phyloP scores from a whole-genome alignment of 331 rosid genomes.

The Acacia concinna region DNA sequence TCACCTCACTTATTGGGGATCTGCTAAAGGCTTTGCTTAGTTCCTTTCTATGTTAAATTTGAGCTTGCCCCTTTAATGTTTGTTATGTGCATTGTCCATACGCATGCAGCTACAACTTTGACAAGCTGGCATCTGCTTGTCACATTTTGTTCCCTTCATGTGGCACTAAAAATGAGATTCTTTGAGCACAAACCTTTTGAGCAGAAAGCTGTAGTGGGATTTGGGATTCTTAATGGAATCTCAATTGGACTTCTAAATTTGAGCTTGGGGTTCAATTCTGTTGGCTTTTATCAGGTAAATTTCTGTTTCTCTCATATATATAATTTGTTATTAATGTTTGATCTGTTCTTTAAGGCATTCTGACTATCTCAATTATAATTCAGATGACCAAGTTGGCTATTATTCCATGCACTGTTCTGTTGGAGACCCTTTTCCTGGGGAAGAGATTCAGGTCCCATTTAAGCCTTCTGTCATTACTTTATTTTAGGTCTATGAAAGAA shows the following conservation, averaged over 20 bases:
- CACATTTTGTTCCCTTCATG: conserved; percentile 96
- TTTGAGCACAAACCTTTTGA: conserved; percentile 98
- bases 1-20: not conserved
- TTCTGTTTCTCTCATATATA: conserved; percentile 11
- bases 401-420: conserved; percentile 89
- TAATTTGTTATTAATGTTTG: conserved; percentile 1
- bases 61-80: conserved; percentile 1
- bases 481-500: not conserved
- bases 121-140: conserved; percentile 99
- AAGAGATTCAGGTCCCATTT: conserved; percentile 74
- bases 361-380: conserved; percentile 28
- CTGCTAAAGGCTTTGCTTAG: not conserved
- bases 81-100: conserved; percentile 21
- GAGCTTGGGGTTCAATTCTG: conserved; percentile 95
- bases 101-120: conserved; percentile 79
- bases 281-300: conserved; percentile 91
- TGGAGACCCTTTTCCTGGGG: conserved; percentile 85
- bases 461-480: not conserved
- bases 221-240: conserved; percentile 90
- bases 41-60: conserved; percentile 6
- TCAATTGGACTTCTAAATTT: conserved; percentile 96
- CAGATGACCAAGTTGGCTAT: conserved; percentile 99
- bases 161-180: conserved; percentile 80
- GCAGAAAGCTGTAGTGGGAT: conserved; percentile 88
- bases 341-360: conserved; percentile 17